Conservation (phyloP, 179 eudicot species). For the Beta macrorhiza region DNA sequence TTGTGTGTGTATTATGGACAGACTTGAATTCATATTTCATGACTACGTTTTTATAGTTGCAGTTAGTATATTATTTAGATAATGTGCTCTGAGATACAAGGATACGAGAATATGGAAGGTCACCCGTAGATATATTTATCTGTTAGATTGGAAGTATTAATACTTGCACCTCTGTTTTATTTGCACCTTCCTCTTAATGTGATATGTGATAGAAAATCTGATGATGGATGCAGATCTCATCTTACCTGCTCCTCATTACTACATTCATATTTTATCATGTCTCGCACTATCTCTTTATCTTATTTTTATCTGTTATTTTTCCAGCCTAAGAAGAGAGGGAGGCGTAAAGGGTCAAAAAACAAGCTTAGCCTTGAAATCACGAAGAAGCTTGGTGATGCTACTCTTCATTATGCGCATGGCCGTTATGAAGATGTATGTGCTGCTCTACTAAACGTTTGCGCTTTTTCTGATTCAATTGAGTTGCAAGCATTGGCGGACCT, state of each 20-base stretch:
- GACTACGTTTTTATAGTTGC: not conserved
- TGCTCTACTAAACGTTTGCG: not conserved
- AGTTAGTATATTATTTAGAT: not conserved
- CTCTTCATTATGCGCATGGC: slow-evolving; percentile 74
- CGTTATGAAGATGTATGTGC: slow-evolving; percentile 67
- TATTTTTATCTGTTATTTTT: not conserved
- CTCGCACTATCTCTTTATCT: not conserved
- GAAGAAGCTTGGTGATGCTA: slow-evolving; percentile 82
- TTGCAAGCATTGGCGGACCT: not conserved
- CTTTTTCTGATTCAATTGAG: not conserved
- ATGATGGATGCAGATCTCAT: not conserved
- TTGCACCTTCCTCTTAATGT: not conserved
- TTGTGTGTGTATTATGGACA: not conserved
- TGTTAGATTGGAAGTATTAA: not conserved
- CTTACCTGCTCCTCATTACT: not conserved
- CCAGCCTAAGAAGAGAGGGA: slow-evolving; percentile 72
- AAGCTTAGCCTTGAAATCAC: slow-evolving; percentile 66
- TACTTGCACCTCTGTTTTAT: not conserved
- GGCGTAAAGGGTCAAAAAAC: slow-evolving; percentile 74
- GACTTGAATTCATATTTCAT: not conserved
- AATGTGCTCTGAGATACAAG: not conserved
- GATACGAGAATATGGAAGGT: not conserved
- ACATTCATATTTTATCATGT: not conserved
- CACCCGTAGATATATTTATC: not conserved
- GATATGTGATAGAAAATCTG: not conserved